A percentile compares a stretch with the other conserved stretches of the same genome.
phyloP scores from a whole-genome alignment of 495 filamentous ascomycete genomes.

The Filosporella fistucella region DNA sequence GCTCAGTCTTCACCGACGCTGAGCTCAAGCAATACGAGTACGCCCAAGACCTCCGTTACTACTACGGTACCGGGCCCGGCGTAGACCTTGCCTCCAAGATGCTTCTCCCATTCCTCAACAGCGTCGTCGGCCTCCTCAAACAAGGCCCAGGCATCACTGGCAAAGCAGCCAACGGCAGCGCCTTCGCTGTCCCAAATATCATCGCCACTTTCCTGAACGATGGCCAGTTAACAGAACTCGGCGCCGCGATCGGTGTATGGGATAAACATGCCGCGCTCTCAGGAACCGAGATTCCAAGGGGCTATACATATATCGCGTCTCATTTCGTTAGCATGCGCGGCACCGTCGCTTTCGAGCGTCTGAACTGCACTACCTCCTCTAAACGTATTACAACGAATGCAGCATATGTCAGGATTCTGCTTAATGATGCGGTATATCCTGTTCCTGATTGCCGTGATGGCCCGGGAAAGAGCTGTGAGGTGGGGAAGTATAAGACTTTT shows the following conservation, averaged over 20 bases:
- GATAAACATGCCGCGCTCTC: conserved; percentile 39
- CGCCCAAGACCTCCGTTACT: conserved; percentile 55
- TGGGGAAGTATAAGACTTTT: conserved; percentile 40
- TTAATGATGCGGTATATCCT: conserved; percentile 54
- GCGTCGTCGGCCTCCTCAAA: conserved; percentile 39
- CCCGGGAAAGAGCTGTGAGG: conserved; percentile 39
- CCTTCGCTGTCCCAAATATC: conserved; percentile 39
- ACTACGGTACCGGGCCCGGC: conserved; percentile 51
- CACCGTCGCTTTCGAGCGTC: conserved; percentile 47
- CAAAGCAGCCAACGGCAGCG: conserved; percentile 31
- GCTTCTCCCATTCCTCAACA: conserved; percentile 47
- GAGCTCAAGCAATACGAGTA: conserved; percentile 54
- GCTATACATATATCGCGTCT: conserved; percentile 35
- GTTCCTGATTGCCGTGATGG: conserved; percentile 39
- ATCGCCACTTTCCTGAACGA: conserved; percentile 54
- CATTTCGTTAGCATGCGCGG: conserved; percentile 52
- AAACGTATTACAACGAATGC: conserved; percentile 9
- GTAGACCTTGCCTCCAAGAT: conserved; percentile 38
- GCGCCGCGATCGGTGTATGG: conserved; percentile 48
- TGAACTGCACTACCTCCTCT: conserved; percentile 33
- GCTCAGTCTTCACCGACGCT: conserved; percentile 43
- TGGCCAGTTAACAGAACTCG: conserved; percentile 53
- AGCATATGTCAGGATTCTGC: conserved; percentile 39
- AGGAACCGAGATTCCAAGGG: conserved; percentile 30
- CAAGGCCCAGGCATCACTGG: conserved; percentile 39